phyloP scores from a whole-genome alignment of 1,284 basidiomycete genomes.

The Rugiboletus extremiorientalis region DNA sequence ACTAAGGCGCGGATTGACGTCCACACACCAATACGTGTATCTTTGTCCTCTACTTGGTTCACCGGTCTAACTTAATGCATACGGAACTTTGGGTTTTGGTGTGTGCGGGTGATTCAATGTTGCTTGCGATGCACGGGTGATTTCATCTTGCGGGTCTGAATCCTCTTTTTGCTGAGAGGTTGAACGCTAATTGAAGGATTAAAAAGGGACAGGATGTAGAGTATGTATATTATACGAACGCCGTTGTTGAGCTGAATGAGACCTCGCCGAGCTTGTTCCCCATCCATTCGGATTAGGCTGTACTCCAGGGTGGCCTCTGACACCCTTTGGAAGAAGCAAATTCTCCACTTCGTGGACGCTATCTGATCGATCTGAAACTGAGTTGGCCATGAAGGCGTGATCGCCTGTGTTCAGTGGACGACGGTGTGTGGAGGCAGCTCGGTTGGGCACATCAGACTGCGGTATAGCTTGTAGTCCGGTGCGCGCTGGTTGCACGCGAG shows the following conservation, averaged over 20 bases:
- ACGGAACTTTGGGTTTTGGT: background rate
- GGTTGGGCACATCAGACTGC: constrained; percentile 14
- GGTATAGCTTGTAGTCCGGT: constrained; percentile 17
- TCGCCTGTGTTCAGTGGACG: constrained; percentile 35
- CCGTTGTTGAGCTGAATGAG: constrained; percentile 27
- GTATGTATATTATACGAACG: constrained; percentile 25
- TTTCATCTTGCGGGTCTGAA: constrained; percentile 33
- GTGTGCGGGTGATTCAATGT: background rate
- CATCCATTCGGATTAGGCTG: constrained; percentile 28
- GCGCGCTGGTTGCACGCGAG: constrained; percentile 33
- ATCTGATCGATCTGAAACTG: constrained; percentile 61
- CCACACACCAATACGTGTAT: constrained; percentile 19
- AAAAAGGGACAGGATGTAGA: background rate
- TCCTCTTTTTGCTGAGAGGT: constrained; percentile 24
- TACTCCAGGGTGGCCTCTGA: constrained; percentile 15
- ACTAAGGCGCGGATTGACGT: constrained; percentile 1
- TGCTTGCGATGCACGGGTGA: background rate
- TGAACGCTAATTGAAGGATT: constrained; percentile 27
- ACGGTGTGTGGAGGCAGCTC: constrained; percentile 23
- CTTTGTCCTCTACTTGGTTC: constrained; percentile 12
- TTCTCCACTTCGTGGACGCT: constrained; percentile 71
- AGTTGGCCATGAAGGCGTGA: constrained; percentile 40
- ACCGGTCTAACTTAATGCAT: constrained; percentile 25
- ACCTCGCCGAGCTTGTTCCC: constrained; percentile 19
- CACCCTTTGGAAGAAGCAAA: constrained; percentile 42